A percentile compares a stretch with the other conserved stretches of the same genome.
These are phyloP conservation scores for Morella rubra DNA, from an alignment of 306 rosid species.

Conservation along the genomic window DNA sequence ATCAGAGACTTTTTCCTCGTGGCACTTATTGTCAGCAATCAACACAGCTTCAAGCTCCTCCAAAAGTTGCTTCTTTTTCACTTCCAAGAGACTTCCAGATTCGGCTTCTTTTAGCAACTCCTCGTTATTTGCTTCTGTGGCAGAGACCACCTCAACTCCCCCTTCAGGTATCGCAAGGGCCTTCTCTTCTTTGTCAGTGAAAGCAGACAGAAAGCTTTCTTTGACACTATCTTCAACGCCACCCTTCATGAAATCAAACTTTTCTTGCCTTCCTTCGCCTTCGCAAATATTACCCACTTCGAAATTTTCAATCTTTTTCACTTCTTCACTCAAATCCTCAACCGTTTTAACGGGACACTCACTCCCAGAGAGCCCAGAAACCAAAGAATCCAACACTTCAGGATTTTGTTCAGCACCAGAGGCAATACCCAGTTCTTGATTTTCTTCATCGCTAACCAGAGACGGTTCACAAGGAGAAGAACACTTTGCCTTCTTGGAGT, in stretches of 20 bases:
- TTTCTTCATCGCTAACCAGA: conserved; percentile 4
- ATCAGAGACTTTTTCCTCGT: neutral
- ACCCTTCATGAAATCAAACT: conserved; percentile 18
- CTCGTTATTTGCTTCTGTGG: neutral
- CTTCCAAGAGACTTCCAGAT: conserved; percentile 32
- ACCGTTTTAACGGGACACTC: neutral
- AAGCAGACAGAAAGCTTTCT: conserved; percentile 10
- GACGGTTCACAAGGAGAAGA: conserved; percentile 9
- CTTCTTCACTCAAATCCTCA: conserved; percentile 2
- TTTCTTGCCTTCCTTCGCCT: neutral
- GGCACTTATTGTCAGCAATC: conserved; percentile 32
- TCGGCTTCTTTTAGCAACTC: conserved; percentile 20
- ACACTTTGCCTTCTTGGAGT: conserved; percentile 3
- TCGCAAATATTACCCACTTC: conserved; percentile 19
- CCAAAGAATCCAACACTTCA: conserved; percentile 12
- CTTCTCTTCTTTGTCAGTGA: conserved; percentile 12
- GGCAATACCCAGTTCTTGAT: conserved; percentile 15
- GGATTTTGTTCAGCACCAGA: neutral
- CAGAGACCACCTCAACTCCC: conserved; percentile 4
- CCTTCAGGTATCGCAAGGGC: neutral
- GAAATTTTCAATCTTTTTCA: neutral
- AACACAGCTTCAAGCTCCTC: conserved; percentile 59
- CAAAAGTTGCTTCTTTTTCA: conserved; percentile 52
- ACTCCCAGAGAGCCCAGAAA: conserved; percentile 21
- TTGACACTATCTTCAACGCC: conserved; percentile 4